Evolutionary conservation across 139 green algal genomes (phyloP).

Genomic region (Chlorella sp.): DNA sequence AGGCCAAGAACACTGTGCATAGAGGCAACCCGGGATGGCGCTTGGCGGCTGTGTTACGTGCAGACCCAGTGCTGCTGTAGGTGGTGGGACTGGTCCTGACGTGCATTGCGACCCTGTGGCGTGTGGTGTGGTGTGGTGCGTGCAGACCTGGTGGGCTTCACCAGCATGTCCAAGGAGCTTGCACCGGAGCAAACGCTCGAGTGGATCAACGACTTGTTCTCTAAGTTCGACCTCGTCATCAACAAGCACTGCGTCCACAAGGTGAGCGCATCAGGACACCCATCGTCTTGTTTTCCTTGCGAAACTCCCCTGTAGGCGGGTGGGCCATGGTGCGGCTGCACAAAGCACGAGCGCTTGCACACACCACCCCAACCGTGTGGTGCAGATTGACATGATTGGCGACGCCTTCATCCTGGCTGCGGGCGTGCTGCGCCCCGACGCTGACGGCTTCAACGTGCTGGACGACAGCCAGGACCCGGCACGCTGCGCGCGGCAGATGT

Average conservation of each 20-base stretch:
- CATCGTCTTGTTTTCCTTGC: too few relatives aligned
- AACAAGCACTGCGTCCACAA: constrained; percentile 8
- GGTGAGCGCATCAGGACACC: not conserved
- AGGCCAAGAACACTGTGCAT: not conserved
- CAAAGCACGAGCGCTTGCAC: too few relatives aligned
- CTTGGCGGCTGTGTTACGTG: too few relatives aligned
- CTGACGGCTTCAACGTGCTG: constrained; percentile 7
- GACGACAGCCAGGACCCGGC: not conserved
- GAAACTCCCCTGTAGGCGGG: too few relatives aligned
- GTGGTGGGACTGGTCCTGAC: too few relatives aligned
- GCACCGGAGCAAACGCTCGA: constrained; percentile 11
- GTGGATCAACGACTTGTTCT: constrained; percentile 9
- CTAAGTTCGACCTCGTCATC: not conserved
- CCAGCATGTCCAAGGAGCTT: constrained; percentile 30
- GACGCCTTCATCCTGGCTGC: constrained; percentile 1
- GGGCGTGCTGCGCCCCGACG: not conserved
- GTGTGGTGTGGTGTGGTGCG: not conserved
- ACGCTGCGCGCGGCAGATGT: not conserved
- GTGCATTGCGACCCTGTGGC: too few relatives aligned
- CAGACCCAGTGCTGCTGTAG: too few relatives aligned
- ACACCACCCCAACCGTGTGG: too few relatives aligned
- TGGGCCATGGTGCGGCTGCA: not conserved
- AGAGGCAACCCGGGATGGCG: too few relatives aligned
- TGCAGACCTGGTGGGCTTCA: constrained; percentile 21
- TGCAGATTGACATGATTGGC: constrained; percentile 1